Evolutionary conservation across 768 basidiomycete species (phyloP).

Genomic region (Floccularia luteovirens): DNA sequence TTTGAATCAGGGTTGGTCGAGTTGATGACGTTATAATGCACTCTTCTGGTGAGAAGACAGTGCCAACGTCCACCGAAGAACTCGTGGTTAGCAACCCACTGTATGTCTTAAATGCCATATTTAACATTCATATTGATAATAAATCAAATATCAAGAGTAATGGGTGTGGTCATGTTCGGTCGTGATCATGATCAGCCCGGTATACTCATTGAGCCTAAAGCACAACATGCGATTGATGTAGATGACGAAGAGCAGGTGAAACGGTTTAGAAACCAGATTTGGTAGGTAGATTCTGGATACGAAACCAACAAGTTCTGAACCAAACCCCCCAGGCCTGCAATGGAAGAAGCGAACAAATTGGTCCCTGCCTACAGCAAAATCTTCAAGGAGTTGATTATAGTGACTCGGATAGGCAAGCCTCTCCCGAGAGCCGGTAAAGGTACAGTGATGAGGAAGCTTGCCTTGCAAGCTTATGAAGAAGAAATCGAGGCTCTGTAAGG

Average conservation of each 20-base stretch:
- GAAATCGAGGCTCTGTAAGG: slow-evolving; percentile 42
- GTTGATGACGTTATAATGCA: slow-evolving; percentile 21
- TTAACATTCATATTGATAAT: not conserved
- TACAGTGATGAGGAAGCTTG: slow-evolving; percentile 36
- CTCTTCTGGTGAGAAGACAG: slow-evolving; percentile 18
- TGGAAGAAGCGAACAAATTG: slow-evolving; percentile 37
- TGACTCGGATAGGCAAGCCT: slow-evolving; percentile 27
- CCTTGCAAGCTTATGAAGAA: slow-evolving; percentile 28
- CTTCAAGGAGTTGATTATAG: slow-evolving; percentile 46
- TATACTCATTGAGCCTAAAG: slow-evolving; percentile 22
- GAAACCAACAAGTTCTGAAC: not conserved
- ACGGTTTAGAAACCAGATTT: slow-evolving; percentile 27
- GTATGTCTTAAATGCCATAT: not conserved
- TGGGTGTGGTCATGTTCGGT: slow-evolving; percentile 36
- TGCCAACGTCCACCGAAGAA: slow-evolving; percentile 14
- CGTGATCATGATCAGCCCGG: slow-evolving; percentile 25
- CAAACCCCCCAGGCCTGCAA: slow-evolving; percentile 18
- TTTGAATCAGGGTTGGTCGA: slow-evolving; percentile 23
- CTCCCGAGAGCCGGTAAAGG: slow-evolving; percentile 41
- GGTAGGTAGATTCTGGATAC: slow-evolving; percentile 14
- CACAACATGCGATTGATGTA: slow-evolving; percentile 17
- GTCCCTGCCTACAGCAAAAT: slow-evolving; percentile 37
- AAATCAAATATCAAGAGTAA: slow-evolving; percentile 8
- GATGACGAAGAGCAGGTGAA: slow-evolving; percentile 13
- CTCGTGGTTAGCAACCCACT: not conserved